Evolutionary conservation across 192 early-diverging fungal species (phyloP).

Genomic region (Gigaspora rosea): DNA sequence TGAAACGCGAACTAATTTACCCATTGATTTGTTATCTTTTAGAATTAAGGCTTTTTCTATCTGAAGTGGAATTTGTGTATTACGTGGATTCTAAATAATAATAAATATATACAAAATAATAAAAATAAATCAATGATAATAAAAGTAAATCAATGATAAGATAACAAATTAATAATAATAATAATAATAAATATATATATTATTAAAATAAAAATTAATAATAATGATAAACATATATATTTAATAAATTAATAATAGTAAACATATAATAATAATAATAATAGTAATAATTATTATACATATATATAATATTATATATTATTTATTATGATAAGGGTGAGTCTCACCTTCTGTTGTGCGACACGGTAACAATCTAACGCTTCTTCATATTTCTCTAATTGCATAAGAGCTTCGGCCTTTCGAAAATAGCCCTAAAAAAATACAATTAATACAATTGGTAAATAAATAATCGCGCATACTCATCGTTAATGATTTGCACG

Average conservation of each 20-base stretch:
- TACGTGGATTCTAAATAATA: conserved; percentile 47
- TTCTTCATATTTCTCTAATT: conserved; percentile 50
- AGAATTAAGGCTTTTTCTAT: conserved; percentile 57
- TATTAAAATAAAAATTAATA: too few relatives aligned
- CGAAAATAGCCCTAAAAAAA: conserved; percentile 66
- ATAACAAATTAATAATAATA: too few relatives aligned
- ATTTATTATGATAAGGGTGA: neutral
- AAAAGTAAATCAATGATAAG: too few relatives aligned
- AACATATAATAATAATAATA: neutral
- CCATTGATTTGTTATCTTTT: conserved; percentile 58
- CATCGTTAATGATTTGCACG: too few relatives aligned
- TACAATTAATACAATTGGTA: conserved; percentile 40
- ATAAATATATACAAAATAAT: neutral
- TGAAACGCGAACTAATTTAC: conserved; percentile 19
- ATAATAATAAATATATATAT: too few relatives aligned
- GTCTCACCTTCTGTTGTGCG: conserved; percentile 43
- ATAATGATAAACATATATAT: neutral
- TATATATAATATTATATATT: too few relatives aligned
- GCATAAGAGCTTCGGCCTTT: conserved; percentile 57
- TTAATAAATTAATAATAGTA: neutral
- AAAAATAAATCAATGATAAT: too few relatives aligned
- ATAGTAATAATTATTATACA: neutral
- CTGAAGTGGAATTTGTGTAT: conserved; percentile 44
- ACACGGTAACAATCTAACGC: conserved; percentile 48
- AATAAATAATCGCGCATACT: neutral